Conservation (phyloP, 345 rosid genomes). For the Microcos paniculata region DNA sequence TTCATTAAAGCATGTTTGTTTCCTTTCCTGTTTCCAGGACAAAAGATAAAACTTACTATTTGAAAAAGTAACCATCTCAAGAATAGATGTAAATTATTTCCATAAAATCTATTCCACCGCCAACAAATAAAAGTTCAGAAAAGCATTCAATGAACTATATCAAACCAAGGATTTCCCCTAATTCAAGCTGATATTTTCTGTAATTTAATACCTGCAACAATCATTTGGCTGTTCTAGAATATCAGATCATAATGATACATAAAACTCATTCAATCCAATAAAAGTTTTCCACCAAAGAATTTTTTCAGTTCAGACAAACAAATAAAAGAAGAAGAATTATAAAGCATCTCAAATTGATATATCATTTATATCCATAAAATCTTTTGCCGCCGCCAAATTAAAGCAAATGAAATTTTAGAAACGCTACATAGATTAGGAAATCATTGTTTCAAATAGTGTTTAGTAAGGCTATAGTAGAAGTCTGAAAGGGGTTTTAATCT, state of each 20-base stretch:
- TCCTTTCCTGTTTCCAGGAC: not conserved
- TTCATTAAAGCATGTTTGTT: not conserved
- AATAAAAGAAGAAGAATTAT: not conserved
- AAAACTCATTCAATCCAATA: not conserved
- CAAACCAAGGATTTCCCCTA: not conserved
- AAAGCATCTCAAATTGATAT: not conserved
- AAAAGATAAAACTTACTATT: not conserved
- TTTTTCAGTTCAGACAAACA: not conserved
- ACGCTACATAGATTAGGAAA: too few species aligned
- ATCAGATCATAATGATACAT: not conserved
- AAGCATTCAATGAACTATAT: not conserved
- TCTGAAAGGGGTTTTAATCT: too few species aligned
- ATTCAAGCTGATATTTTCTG: not conserved
- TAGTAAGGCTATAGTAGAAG: too few species aligned
- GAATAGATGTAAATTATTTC: not conserved
- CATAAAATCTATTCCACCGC: not conserved
- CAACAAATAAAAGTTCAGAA: not conserved
- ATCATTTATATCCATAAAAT: not conserved
- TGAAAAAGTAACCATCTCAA: not conserved
- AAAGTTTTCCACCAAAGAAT: not conserved
- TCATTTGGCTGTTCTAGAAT: not conserved
- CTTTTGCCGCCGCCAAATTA: not conserved
- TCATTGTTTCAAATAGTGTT: too few species aligned
- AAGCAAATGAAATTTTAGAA: not conserved
- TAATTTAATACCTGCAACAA: not conserved